Evolutionary conservation across 1,139 yeast genomes (phyloP), one percentile per base, ranked within the genome.

Genomic region (Candida frijolesensis): DNA sequence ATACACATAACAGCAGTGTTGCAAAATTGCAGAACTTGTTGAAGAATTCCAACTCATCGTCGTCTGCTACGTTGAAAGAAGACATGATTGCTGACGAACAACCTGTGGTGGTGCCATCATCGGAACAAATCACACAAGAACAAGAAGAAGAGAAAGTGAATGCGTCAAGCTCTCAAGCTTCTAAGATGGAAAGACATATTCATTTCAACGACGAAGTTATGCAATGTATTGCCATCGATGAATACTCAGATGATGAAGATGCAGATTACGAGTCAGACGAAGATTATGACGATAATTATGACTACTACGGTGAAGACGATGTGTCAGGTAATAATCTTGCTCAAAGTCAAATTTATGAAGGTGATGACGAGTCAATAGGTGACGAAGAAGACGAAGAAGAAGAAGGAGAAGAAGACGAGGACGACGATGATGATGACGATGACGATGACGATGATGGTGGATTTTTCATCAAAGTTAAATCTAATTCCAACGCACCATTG

Each of bases 171-270:
- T 44, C 42, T 19, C 9, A 29, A 6, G 27, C 19, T 8, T 46
- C 47, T 14, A 48, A 34, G 30, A 29, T 37, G 16, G 73, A 70
- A 45, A 78, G 94, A 54, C 94, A 80, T 57, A 91, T 92, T 51
- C 98, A 91, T 69, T 94, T 94, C 70, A 92, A 87, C 63, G 96
- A 90, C 62, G 83, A 91, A 52, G 99, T 94, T 27, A 92, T 89
- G 64, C 98, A 94, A 68, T 92, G 98, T 66, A 83, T 88, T 53
- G 90, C 96, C 0, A 65, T 89, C 16, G 83, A 84, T 54, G 63
- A 67, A 14, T 64, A 57, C 46, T 63, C 69, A 9, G 76, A 71
- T 45, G 71, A 74, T 43, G 79, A 59, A 54, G 38, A 58, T 44
- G 58, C 56, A 30, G 68, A 62, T 34, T 57, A 68, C 38, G 73